Base-by-base conservation (phyloP, 1,284 basidiomycete species). In the Bjerkandera adusta region DNA sequence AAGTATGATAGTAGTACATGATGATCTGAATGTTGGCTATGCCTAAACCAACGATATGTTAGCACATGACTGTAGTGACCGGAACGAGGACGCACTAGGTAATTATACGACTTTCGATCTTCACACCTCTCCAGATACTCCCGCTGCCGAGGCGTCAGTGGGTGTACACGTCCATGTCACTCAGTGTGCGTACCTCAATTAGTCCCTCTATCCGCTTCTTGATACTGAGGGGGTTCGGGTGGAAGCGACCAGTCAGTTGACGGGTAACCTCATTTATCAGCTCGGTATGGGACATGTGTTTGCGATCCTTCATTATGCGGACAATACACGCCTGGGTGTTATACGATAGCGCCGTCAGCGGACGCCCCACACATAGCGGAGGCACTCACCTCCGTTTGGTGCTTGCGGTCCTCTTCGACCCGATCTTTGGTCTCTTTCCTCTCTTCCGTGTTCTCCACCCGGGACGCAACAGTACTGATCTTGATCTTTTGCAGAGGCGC, bases 231-330 rank as follows among this genome's bases (percentile, higher is more conserved):
- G 94, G 86, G 54, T 88, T 84, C 0, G 97, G 96, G 45, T 81
- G 80, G 75, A 99, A 99, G 3, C 97, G 81, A 49, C 71, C 73
- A 11, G 86, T 73, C 2, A 99, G 70, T 61, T 98, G 96, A 13
- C 83, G 79, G 30, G 92, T 91, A 21, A 94, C 92, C 67, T 99
- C 95, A 56, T 88, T 88, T 47, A 98, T 77, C 13, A 99, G 77
- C 50, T 96, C 93, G 52, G 86, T 92, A 63, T 98, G 94, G 5
- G 74, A 69, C 81, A 98, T 85, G 47, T 80, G 79, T 66, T 98
- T 98, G 51, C 95, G 74, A 62, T 93, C 87, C 71, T 99, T 99
- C 97, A 99, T 99, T 30, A 98, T 86, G 32, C 97, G 85, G 20
- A 99, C 97, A 51, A 99, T 90, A 61, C 92, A 97, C 1, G 95